Evolutionary conservation across 1,139 yeast species (phyloP).

Genomic region (Blastobotrys persicus): DNA sequence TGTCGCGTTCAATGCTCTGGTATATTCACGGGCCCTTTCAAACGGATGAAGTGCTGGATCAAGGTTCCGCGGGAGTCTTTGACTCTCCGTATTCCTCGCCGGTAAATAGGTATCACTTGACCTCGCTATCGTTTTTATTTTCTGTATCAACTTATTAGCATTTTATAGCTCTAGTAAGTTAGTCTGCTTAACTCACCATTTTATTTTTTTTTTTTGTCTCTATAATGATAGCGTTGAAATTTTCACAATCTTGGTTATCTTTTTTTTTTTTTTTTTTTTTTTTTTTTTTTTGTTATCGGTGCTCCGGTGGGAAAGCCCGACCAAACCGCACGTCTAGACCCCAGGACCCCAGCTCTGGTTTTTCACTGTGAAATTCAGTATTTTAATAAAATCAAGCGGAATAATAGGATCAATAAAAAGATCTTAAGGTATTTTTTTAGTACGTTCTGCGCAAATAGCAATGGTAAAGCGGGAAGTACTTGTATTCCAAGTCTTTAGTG

Average conservation of each 20-base stretch:
- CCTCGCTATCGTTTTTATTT: conserved; percentile 85
- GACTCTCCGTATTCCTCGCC: conserved; percentile 83
- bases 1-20: conserved; percentile 91
- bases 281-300: neutral
- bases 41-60: conserved; percentile 96
- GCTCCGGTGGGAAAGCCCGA: neutral
- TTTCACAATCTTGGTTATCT: no score
- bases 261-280: no score
- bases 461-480: no score
- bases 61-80: conserved; percentile 82
- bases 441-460: no score
- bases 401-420: no score
- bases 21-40: conserved; percentile 94
- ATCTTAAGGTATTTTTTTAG: no score
- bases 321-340: neutral
- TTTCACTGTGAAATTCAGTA: no score
- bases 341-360: no score
- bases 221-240: conserved; percentile 4
- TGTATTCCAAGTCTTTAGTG: no score
- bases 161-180: no score
- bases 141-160: conserved; percentile 41
- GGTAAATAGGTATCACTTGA: conserved; percentile 92
- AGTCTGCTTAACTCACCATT: conserved; percentile 6
- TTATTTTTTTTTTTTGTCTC: neutral
- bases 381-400: no score